Evolutionary conservation across 306 rosid genomes (phyloP).

Genomic region (Casuarina cunninghamiana): DNA sequence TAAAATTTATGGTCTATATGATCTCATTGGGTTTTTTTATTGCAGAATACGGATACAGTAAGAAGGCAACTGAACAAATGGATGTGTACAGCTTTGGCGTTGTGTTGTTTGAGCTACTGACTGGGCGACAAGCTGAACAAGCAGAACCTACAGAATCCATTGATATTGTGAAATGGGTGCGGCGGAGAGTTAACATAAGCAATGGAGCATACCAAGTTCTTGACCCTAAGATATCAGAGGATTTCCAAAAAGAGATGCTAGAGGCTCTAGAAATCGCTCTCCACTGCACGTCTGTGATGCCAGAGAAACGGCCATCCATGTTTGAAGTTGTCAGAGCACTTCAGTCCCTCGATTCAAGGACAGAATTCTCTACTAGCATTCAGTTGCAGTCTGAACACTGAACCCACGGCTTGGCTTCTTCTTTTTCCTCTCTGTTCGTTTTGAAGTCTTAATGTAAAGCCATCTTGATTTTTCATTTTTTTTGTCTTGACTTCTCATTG

Average conservation of each 20-base stretch:
- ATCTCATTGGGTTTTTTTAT: slow-evolving; percentile 18
- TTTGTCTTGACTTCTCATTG: slow-evolving; percentile 24
- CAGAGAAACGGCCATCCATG: slow-evolving; percentile 90
- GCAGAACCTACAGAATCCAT: slow-evolving; percentile 50
- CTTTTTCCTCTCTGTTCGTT: slow-evolving; percentile 4
- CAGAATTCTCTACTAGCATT: slow-evolving; percentile 40
- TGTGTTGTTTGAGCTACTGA: slow-evolving; percentile 77
- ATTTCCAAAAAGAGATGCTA: slow-evolving; percentile 56
- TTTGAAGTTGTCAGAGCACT: slow-evolving; percentile 66
- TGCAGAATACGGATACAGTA: slow-evolving; percentile 80
- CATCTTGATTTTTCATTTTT: slow-evolving; percentile 32
- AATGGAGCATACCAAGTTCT: slow-evolving; percentile 75
- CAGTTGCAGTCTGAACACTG: slow-evolving; percentile 37
- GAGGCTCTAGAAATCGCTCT: slow-evolving; percentile 79
- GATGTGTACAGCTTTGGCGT: slow-evolving; percentile 94
- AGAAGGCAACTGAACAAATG: slow-evolving; percentile 72
- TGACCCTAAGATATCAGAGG: slow-evolving; percentile 55
- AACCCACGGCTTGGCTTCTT: slow-evolving; percentile 8
- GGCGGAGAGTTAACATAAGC: slow-evolving; percentile 86
- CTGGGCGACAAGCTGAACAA: slow-evolving; percentile 76
- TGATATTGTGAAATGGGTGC: slow-evolving; percentile 89
- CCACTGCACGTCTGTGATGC: slow-evolving; percentile 81
- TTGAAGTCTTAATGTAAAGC: slow-evolving; percentile 39
- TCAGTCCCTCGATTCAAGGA: slow-evolving; percentile 51
- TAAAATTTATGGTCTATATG: neutral